Base-by-base conservation (phyloP, 2,329 filamentous ascomycete genomes). In the Pyrenochaeta sp. region DNA sequence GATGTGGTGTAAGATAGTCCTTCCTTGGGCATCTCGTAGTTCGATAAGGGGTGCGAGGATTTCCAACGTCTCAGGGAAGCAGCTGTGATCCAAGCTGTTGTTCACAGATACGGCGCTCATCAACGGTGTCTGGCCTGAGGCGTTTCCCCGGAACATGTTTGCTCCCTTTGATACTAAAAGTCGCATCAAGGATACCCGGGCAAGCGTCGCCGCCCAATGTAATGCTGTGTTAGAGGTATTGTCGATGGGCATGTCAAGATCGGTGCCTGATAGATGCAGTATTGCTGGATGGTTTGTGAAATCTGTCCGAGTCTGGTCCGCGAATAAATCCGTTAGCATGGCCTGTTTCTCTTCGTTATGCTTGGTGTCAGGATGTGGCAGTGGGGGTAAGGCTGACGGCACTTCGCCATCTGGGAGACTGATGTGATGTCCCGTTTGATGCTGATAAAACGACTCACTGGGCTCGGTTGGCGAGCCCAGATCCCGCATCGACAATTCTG, bases 1-100 rank as follows among this genome's bases (percentile, higher is more conserved):
- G 69, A 99, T 98, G 73, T 99, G 95, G 73, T 99, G 95, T 25
- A 99, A 82, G 13, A 98, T 93, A 0, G 94, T 98, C 37, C 95
- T 86, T 8, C 93, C 93, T 76, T 93, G 93, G 44, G 91, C 88
- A 75, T 99, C 95, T 24, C 92, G 86, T 43, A 96, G 88, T 66
- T 98, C 93, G 61, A 99, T 96, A 0, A 94, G 94, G 27, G 91
- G 87, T 10, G 93, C 92, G 6, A 99, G 84, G 0, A 97, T 87
- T 67, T 98, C 94, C 0, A 99, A 84, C 1, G 98, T 83, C 59
- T 96, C 92, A 0, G 93, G 91, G 69, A 99, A 99, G 48, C 90
- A 95, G 62, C 88, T 89, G 58, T 93, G 90, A 67, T 98, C 94
- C 74, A 96, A 89, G 49, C 95, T 97, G 74, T 99, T 99, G 53